Evolutionary conservation across 1,284 basidiomycete genomes (phyloP), one percentile per base, ranked within the genome.

Genomic region (Filobasidium uniguttulatum): DNA sequence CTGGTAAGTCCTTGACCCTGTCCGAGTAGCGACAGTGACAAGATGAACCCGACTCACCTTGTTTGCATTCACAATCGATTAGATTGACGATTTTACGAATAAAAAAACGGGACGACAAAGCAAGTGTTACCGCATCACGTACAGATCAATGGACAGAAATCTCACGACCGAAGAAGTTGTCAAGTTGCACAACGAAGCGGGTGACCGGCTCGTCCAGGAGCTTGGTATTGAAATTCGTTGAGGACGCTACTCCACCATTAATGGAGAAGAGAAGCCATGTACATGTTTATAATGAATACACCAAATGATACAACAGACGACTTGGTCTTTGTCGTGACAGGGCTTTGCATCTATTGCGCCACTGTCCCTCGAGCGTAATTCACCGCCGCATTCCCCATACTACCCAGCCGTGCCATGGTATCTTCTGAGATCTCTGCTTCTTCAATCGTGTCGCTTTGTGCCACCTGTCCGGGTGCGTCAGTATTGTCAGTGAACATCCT

Each of bases 111-210:
- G 77, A 23, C 76, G 80, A 44, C 77, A 76, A 55, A 91, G 86
- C 59, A 71, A 83, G 56, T 91, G 90, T 66, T 97, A 89, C 69
- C 77, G 93, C 44, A 79, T 98, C 56, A 89, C 88, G 61, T 99
- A 97, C 67, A 75, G 91, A 48, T 94, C 89, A 30, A 96, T 98
- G 90, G 93, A 98, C 66, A 79, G 85, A 62, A 90, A 85, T 14
- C 68, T 98, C 52, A 83, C 85, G 26, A 93, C 91, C 60, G 85
- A 86, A 22, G 89, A 96, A 67, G 81, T 86, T 35, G 94, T 94
- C 64, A 71, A 70, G 17, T 69, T 93, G 33, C 88, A 96, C 55
- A 60, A 64, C 10, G 53, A 66, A 40, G 72, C 77, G 2, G 57
- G 69, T 17, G 47, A 63, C n/a, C 59, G 66, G 25, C 62, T 75